Evolutionary conservation across 1,284 basidiomycete genomes (phyloP).

Genomic region (Cystobasidium sp.): DNA sequence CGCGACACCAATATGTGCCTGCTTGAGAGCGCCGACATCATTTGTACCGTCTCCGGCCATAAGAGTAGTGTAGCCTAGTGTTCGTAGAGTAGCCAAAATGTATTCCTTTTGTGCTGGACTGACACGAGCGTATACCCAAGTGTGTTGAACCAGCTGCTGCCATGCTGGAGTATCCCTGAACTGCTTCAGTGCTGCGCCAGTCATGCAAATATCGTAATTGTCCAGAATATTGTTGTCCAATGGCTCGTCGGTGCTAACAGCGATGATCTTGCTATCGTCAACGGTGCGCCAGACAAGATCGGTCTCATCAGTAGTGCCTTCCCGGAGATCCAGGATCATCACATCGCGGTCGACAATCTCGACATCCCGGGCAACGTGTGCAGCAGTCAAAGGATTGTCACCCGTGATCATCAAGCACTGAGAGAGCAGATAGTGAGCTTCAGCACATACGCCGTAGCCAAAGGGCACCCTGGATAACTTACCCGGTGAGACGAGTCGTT

Average conservation of each 20-base stretch:
- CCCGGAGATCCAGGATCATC: slow-evolving; percentile 84
- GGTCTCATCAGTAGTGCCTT: slow-evolving; percentile 71
- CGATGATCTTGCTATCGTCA: slow-evolving; percentile 82
- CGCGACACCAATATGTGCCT: slow-evolving; percentile 92
- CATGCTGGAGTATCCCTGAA: slow-evolving; percentile 70
- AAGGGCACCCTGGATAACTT: slow-evolving; percentile 55
- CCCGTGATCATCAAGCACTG: slow-evolving; percentile 97
- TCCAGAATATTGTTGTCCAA: slow-evolving; percentile 76
- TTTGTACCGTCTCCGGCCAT: slow-evolving; percentile 99
- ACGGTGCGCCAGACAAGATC: slow-evolving; percentile 64
- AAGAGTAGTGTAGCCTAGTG: slow-evolving; percentile 83
- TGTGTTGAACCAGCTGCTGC: slow-evolving; percentile 81
- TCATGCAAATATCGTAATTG: slow-evolving; percentile 90
- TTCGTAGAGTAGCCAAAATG: slow-evolving; percentile 84
- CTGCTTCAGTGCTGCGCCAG: slow-evolving; percentile 85
- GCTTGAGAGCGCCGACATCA: slow-evolving; percentile 93
- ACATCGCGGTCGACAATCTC: slow-evolving; percentile 93
- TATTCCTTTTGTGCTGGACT: slow-evolving; percentile 93
- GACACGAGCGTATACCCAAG: slow-evolving; percentile 95
- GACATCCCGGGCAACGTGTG: slow-evolving; percentile 89
- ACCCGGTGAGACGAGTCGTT: slow-evolving; percentile 91
- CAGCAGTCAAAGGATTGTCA: slow-evolving; percentile 92
- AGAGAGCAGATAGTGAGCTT: neutral
- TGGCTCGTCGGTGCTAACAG: slow-evolving; percentile 75
- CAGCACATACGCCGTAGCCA: neutral